A percentile compares a stretch with the other conserved stretches of the same genome.
Evolutionary conservation across 2,329 filamentous ascomycete genomes (phyloP).

Genomic region (Verticillium albo-atrum): DNA sequence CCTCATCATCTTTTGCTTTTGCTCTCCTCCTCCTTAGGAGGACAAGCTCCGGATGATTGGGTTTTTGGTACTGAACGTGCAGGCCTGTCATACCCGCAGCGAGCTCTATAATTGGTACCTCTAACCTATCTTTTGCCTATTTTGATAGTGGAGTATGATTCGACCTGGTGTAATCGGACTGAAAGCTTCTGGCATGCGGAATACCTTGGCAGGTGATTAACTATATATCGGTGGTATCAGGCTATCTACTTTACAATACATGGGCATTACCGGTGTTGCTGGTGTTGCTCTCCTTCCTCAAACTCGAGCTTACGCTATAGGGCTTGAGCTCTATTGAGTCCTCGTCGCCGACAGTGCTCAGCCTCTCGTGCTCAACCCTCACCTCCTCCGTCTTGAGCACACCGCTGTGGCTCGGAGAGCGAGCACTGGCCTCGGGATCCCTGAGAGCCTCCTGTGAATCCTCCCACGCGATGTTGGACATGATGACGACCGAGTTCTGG

Average conservation of each 20-base stretch:
- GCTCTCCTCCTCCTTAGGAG: neutral
- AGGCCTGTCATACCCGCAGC: too few relatives aligned
- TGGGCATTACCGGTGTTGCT: neutral
- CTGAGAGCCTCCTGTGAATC: conserved; percentile 26
- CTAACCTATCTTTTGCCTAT: too few relatives aligned
- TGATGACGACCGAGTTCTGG: conserved; percentile 24
- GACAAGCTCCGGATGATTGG: neutral
- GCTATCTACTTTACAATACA: neutral
- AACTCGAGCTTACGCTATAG: neutral
- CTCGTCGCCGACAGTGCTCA: conserved; percentile 1
- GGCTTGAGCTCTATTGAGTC: conserved; percentile 13
- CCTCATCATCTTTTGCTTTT: neutral
- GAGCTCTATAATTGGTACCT: too few relatives aligned
- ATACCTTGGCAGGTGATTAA: neutral
- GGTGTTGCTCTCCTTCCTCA: neutral
- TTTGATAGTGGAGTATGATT: too few relatives aligned
- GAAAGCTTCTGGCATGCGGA: too few relatives aligned
- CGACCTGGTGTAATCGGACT: too few relatives aligned
- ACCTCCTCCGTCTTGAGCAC: conserved; percentile 26
- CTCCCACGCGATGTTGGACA: conserved; percentile 24
- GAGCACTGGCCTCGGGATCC: conserved; percentile 10
- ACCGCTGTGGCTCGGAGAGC: conserved; percentile 11
- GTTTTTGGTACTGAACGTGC: neutral
- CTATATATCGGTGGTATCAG: neutral
- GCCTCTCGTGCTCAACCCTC: conserved; percentile 16